phyloP scores from a whole-genome alignment of 2,329 filamentous ascomycete genomes.

The Talaromyces sp. region DNA sequence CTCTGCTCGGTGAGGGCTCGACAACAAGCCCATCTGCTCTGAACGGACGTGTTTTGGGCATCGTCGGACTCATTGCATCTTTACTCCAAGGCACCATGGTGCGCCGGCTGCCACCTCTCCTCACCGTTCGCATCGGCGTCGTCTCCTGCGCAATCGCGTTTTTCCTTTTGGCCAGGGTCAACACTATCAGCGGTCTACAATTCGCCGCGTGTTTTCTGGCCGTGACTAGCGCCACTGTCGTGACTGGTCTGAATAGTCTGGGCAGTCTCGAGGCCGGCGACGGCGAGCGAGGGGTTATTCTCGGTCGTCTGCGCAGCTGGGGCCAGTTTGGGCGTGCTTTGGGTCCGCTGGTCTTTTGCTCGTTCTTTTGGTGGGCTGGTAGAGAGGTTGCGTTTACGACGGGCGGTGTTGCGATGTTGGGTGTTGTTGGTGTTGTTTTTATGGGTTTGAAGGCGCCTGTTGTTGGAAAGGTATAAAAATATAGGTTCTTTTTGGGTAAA shows the following conservation, averaged over 20 bases:
- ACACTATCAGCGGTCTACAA: slow-evolving; percentile 68
- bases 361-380: slow-evolving; percentile 97
- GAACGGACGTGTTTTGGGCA: slow-evolving; percentile 82
- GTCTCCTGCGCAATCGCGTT: slow-evolving; percentile 74
- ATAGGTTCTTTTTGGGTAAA: not conserved
- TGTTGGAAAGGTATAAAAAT: not conserved
- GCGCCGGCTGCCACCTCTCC: slow-evolving; percentile 72
- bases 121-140: slow-evolving; percentile 75
- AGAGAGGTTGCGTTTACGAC: slow-evolving; percentile 76
- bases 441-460: slow-evolving; percentile 54
- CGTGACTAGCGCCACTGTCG: slow-evolving; percentile 87
- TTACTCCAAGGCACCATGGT: slow-evolving; percentile 92
- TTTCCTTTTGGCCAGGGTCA: slow-evolving; percentile 66
- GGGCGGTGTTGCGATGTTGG: slow-evolving; percentile 74
- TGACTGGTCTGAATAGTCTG: slow-evolving; percentile 86
- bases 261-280: slow-evolving; percentile 83
- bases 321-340: slow-evolving; percentile 84
- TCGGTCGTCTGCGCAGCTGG: slow-evolving; percentile 73
- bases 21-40: slow-evolving; percentile 55
- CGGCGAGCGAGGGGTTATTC: slow-evolving; percentile 75
- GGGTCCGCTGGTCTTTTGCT: slow-evolving; percentile 86
- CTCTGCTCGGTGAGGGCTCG: slow-evolving; percentile 72
- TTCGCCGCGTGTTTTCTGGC: slow-evolving; percentile 77
- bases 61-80: slow-evolving; percentile 84
- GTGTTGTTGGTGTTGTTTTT: slow-evolving; percentile 67